Base-by-base conservation (phyloP, 768 basidiomycete genomes). In the Auricularia auricula-judae region DNA sequence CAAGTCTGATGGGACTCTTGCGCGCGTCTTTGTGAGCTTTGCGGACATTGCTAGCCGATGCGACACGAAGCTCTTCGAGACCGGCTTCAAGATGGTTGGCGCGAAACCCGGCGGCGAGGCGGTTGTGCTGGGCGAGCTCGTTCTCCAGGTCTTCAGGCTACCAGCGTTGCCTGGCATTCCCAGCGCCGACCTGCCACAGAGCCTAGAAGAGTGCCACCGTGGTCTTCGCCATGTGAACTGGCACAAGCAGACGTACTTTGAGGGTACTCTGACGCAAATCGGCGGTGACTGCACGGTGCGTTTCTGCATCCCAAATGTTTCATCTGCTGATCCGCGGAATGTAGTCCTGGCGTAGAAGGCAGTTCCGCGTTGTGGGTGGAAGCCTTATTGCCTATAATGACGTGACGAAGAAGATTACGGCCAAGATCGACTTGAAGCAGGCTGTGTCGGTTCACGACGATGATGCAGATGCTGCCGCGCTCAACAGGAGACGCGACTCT, bases 231-330 rank as follows among this genome's bases (percentile, higher is more conserved):
- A 95, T 70, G 86, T 93, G 64, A 87, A 88, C 43, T 97, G 93
- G 94, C 93, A 96, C 71, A 94, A 95, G 77, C 83, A 88, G 68
- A 91, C 93, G 23, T 95, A 96, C 75, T 92, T 91, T 75, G 90
- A 97, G 74, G 93, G 96, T 34, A 87, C 86, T 0, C 75, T 98
- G 68, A 98, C 96, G 14, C 96, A 98, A 78, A 84, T 81, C 67
- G 96, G 96, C 16, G 96, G 95, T 10, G 96, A 96, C 72, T 97
- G 94, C 72, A 81, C 78, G 66, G 95, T 97, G 75, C 72, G 91
- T 79, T 36, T 14, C 33, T 34, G 33, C 23, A 3, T 11, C 43
- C 44, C 54, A 33, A 29, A 29, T 2, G 29, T 29, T 29, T 29
- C n/a, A 53, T 21, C 1, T 65, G 21, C 61, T 63, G 23, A 64